Evolutionary conservation across 2,329 filamentous ascomycete species (phyloP).

Genomic region (Colletotrichum gigasporum): DNA sequence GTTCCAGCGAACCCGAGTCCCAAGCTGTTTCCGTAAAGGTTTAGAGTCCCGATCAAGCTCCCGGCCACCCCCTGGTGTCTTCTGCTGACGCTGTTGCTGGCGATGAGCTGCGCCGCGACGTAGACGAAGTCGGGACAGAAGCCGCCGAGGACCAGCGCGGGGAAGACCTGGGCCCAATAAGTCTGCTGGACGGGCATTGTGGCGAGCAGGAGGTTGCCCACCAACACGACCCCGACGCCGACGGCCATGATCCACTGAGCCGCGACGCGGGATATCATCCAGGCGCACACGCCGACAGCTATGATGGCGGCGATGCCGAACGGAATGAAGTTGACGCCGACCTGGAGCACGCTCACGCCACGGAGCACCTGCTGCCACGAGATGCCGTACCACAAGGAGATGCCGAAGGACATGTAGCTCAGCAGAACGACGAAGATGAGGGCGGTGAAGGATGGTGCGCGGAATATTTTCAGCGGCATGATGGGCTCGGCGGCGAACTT

Average conservation of each 20-base stretch:
- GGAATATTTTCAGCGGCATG: too few species aligned
- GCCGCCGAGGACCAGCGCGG: conserved; percentile 46
- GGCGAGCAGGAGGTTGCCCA: conserved; percentile 52
- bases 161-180: too few species aligned
- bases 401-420: neutral
- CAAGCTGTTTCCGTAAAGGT: too few species aligned
- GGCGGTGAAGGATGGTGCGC: neutral
- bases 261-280: too few species aligned
- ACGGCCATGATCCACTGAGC: too few species aligned
- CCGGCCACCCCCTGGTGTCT: conserved; percentile 61
- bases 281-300: too few species aligned
- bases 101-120: conserved; percentile 61
- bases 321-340: too few species aligned
- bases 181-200: too few species aligned
- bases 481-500: too few species aligned
- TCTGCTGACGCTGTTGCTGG: conserved; percentile 58
- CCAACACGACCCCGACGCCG: too few species aligned
- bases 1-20: too few species aligned
- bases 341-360: conserved; percentile 49
- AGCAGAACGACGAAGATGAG: neutral
- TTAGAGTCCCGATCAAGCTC: conserved; percentile 58
- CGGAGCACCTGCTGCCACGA: conserved; percentile 35
- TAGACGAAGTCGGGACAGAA: conserved; percentile 61
- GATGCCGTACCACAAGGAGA: neutral
- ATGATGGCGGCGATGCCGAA: too few species aligned